Evolutionary conservation across 1,284 basidiomycete genomes (phyloP).

Genomic region (Apiotrichum brassicae): DNA sequence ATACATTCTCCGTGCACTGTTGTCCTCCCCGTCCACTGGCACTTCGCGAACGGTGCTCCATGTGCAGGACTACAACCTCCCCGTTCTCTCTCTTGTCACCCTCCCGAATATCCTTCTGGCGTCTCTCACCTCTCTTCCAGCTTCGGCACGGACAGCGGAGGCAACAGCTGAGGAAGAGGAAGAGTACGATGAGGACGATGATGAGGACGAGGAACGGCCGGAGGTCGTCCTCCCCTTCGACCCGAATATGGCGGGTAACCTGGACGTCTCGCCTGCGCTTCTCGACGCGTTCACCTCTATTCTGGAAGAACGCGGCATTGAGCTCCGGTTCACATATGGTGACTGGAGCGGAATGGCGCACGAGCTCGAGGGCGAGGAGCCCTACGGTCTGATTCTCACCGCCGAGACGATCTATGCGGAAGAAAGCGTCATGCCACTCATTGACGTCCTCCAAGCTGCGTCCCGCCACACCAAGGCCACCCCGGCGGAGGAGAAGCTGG

Average conservation of each 20-base stretch:
- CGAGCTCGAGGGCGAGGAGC: conserved; percentile 15
- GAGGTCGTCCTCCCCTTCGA: conserved; percentile 15
- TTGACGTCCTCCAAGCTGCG: conserved; percentile 49
- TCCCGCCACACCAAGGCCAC: background rate
- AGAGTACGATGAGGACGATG: conserved; percentile 25
- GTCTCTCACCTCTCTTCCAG: conserved; percentile 28
- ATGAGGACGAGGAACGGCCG: conserved; percentile 11
- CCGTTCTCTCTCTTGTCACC: conserved; percentile 74
- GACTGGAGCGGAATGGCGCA: conserved; percentile 56
- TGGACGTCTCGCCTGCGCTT: conserved; percentile 60
- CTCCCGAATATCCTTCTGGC: conserved; percentile 81
- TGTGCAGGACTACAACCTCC: conserved; percentile 87
- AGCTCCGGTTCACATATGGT: conserved; percentile 71
- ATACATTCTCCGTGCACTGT: conserved; percentile 61
- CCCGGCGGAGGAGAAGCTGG: conserved; percentile 13
- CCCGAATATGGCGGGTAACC: conserved; percentile 43
- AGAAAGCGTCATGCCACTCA: conserved; percentile 61
- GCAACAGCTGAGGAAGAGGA: conserved; percentile 26
- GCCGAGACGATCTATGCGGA: conserved; percentile 88
- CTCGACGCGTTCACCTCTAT: conserved; percentile 60
- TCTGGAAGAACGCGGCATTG: conserved; percentile 54
- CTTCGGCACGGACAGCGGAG: conserved; percentile 29
- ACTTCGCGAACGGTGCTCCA: conserved; percentile 55
- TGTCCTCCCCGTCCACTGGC: conserved; percentile 37
- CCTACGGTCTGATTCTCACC: conserved; percentile 71